Conservation (phyloP, 2,329 filamentous ascomycete genomes). For the Westerdykella aurantiaca region DNA sequence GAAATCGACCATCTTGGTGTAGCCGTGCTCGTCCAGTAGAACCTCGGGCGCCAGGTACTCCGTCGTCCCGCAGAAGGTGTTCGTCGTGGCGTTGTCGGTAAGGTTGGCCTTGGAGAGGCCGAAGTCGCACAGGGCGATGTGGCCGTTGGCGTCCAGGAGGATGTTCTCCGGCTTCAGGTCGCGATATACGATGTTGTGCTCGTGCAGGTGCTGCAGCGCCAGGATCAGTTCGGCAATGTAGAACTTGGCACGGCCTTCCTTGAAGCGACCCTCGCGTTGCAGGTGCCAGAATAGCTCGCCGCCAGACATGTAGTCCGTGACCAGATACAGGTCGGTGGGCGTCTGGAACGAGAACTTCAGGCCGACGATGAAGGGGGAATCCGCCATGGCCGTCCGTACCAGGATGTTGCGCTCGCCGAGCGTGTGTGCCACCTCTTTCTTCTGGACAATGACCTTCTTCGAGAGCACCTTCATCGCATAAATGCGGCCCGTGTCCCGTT, state of each 20-base stretch:
- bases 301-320: conserved; percentile 99
- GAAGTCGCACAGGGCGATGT: conserved; percentile 97
- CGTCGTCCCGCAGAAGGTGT: conserved; percentile 97
- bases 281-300: conserved; percentile 98
- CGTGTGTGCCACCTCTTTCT: conserved; percentile 97
- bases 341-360: conserved; percentile 99
- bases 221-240: conserved; percentile 98
- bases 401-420: conserved; percentile 96
- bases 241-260: conserved; percentile 92
- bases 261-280: conserved; percentile 93
- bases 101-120: conserved; percentile 96
- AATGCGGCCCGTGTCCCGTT: conserved; percentile 91
- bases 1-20: conserved; percentile 99
- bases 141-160: conserved; percentile 89
- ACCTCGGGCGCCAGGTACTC: conserved; percentile 97
- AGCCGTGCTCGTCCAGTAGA: conserved; percentile 88
- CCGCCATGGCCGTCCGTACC: conserved; percentile 88
- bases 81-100: conserved; percentile 94
- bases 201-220: conserved; percentile 88
- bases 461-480: conserved; percentile 99
- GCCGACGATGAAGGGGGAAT: conserved; percentile 96
- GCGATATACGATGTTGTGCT: conserved; percentile 96
- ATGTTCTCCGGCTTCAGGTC: conserved; percentile 98
- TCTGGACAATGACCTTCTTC: conserved; percentile 99
- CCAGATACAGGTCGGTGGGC: conserved; percentile 91